phyloP scores from a whole-genome alignment of 2,329 filamentous ascomycete species.

The Cercospora beticola region DNA sequence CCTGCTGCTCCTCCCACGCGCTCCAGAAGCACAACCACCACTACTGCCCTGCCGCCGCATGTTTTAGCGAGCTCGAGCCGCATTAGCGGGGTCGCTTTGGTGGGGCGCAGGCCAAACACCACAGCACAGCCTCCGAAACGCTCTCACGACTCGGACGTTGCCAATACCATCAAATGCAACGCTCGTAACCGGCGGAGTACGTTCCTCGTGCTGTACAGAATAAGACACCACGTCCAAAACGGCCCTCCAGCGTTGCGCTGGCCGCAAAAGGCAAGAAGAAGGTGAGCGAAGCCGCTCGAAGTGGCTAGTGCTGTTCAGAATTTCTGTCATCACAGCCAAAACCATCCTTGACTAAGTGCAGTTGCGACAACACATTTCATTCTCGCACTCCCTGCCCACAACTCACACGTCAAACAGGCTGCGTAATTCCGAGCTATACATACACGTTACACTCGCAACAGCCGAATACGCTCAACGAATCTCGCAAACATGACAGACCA shows the following conservation, averaged over 20 bases:
- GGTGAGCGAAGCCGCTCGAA: conserved; percentile 23
- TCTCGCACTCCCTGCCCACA: not conserved
- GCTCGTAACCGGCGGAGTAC: not conserved
- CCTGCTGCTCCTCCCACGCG: not conserved
- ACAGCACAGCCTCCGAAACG: not conserved
- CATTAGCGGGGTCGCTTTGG: conserved; percentile 13
- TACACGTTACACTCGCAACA: not conserved
- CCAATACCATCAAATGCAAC: not conserved
- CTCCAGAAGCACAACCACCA: not conserved
- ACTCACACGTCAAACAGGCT: not conserved
- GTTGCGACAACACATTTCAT: conserved; percentile 9
- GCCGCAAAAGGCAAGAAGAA: conserved; percentile 6
- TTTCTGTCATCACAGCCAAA: conserved; percentile 6
- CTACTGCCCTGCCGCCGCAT: not conserved
- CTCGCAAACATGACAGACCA: conserved; percentile 26
- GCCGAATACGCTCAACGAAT: not conserved
- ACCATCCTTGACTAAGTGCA: conserved; percentile 8
- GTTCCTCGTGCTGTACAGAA: not conserved
- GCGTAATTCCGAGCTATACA: not conserved
- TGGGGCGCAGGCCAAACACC: conserved; percentile 4
- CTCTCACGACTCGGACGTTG: not conserved
- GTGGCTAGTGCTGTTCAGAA: conserved; percentile 20
- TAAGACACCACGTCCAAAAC: not conserved
- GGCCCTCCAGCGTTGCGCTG: not conserved
- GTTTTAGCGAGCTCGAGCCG: conserved; percentile 13